Evolutionary conservation across 2,329 filamentous ascomycete species (phyloP), one percentile per base, ranked within the genome.

Genomic region (Chrysoporthe deuterocubensis): DNA sequence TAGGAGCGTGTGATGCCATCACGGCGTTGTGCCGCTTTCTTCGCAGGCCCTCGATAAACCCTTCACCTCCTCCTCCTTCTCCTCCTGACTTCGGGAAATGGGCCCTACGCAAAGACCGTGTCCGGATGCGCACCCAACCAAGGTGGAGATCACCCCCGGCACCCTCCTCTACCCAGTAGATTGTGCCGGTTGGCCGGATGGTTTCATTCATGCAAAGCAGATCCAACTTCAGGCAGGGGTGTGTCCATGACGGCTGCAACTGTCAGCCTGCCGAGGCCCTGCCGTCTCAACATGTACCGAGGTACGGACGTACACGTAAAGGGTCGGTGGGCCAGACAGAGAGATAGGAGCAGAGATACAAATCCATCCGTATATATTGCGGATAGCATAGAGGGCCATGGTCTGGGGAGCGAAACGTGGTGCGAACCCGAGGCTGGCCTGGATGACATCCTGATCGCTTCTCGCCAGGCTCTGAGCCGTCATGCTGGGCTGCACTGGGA

Each of bases 111-210:
- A 60, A 26, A 6, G 8, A 26, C 40, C 57, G 18, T 42, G 9
- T 32, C 57, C 9, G 37, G 9, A 16, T 43, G 57, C 57, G 13
- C 32, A n/a, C 21, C 44, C 7, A 40, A 60, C 8, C 57, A 40
- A 44, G 57, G 57, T 60, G 57, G 57, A 43, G 57, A 43, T 26
- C 37, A 14, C 11, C 57, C 57, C 57, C 57, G 18, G 56, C 56
- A 40, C 37, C 46, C 18, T 37, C 34, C 34, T 58, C 34, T 58
- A 57, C 26, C 26, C 26, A 26, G 7, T 18, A 42, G 56, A 43
- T 40, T 60, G 40, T 21, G 50, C 11, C 26, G 48, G 11, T 54
- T 14, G 32, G 21, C 50, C 26, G 50, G 13, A 32, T 34, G 26
- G 34, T 57, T 57, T 40, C 54, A 57, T 57, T 40, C 7, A 57